A percentile compares a stretch with the other conserved stretches of the same genome.
These are phyloP conservation scores for Fagopyrum esculentum DNA, from an alignment of 148 eudicot genomes.

Conservation along the genomic window DNA sequence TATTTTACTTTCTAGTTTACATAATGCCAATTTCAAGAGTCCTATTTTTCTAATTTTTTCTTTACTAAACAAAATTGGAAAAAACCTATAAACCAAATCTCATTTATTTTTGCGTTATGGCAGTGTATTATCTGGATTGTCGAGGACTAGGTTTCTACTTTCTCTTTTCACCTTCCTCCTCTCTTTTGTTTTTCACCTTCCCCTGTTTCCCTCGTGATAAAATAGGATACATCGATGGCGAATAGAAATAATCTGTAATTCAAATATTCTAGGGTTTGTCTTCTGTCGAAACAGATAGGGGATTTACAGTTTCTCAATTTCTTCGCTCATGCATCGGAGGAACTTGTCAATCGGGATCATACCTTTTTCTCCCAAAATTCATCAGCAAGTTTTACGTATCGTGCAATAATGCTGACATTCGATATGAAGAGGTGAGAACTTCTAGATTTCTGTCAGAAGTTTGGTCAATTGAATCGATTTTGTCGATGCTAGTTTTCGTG, in stretches of 20 bases:
- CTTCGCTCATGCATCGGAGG: background rate
- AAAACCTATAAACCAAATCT: too few species aligned
- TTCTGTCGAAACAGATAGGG: background rate
- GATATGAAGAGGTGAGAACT: background rate
- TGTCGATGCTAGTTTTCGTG: background rate
- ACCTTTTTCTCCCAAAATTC: background rate
- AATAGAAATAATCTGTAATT: background rate
- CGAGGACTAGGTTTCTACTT: too few species aligned
- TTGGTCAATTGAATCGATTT: background rate
- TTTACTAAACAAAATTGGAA: too few species aligned
- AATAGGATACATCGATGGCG: background rate
- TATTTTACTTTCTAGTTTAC: too few species aligned
- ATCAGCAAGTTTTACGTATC: background rate
- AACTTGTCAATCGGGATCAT: background rate
- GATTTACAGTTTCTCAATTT: background rate
- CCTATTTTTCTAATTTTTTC: too few species aligned
- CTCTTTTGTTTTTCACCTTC: background rate
- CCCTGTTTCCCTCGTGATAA: background rate
- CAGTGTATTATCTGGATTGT: too few species aligned
- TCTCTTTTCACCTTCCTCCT: background rate
- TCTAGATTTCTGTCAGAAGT: background rate
- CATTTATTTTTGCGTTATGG: too few species aligned
- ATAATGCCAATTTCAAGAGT: too few species aligned
- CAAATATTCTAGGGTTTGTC: background rate
- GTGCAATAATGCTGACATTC: background rate